phyloP scores from a whole-genome alignment of 164 flowering plant species.

The Saururus chinensis region DNA sequence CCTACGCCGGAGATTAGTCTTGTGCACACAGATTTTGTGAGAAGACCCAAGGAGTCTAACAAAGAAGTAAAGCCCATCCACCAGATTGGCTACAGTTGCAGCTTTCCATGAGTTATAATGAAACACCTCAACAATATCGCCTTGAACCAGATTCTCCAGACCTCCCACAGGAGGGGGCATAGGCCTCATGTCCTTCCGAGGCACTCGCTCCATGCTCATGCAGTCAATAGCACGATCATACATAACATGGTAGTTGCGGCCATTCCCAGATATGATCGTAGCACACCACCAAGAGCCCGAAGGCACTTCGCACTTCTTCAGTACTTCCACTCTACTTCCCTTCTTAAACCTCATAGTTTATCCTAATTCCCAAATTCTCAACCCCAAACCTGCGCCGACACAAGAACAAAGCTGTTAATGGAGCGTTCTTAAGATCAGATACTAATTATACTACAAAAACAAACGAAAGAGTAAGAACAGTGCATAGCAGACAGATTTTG shows the following conservation, averaged over 20 bases:
- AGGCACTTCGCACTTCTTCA: slow-evolving; percentile 38
- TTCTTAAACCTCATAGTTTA: slow-evolving; percentile 48
- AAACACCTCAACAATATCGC: slow-evolving; percentile 70
- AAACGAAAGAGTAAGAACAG: too few relatives aligned
- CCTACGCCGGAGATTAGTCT: slow-evolving; percentile 26
- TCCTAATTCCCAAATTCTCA: too few relatives aligned
- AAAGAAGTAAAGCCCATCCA: slow-evolving; percentile 18
- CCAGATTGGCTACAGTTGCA: slow-evolving; percentile 38
- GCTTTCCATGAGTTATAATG: slow-evolving; percentile 60
- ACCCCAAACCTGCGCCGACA: too few relatives aligned
- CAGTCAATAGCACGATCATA: slow-evolving; percentile 25
- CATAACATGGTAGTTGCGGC: slow-evolving; percentile 48
- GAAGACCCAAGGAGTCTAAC: slow-evolving; percentile 38
- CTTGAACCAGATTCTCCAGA: slow-evolving; percentile 37
- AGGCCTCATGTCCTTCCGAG: slow-evolving; percentile 62
- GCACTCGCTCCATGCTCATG: slow-evolving; percentile 36
- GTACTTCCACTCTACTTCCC: slow-evolving; percentile 68
- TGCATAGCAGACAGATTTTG: too few relatives aligned
- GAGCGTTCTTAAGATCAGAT: too few relatives aligned
- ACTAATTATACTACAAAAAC: too few relatives aligned
- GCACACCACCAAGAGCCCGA: slow-evolving; percentile 63
- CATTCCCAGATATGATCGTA: slow-evolving; percentile 61
- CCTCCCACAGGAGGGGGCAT: slow-evolving; percentile 36
- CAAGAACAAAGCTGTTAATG: too few relatives aligned
- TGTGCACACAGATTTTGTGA: slow-evolving; percentile 24